Percentiles rank a stretch among this genome's conserved stretches.
Evolutionary conservation across 805 yeast genomes (phyloP).

Genomic region (Saccharomycopsis olivae): DNA sequence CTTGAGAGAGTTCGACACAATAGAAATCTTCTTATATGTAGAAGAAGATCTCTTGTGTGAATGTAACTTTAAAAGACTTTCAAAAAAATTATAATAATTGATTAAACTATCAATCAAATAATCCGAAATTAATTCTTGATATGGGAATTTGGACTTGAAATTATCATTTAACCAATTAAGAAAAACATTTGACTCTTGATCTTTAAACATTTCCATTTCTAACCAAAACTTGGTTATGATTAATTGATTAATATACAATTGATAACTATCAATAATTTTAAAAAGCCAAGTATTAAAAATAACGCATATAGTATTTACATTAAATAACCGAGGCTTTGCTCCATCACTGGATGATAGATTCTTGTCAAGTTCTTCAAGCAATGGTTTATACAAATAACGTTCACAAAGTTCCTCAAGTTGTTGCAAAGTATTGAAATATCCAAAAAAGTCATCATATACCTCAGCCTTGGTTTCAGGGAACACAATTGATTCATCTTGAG

Average conservation of each 20-base stretch:
- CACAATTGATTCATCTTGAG: slow-evolving; percentile 13
- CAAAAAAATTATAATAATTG: slow-evolving; percentile 11
- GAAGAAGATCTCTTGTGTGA: slow-evolving; percentile 10
- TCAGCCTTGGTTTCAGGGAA: slow-evolving; percentile 18
- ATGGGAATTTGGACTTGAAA: slow-evolving; percentile 14
- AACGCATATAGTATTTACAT: slow-evolving; percentile 15
- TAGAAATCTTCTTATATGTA: slow-evolving; percentile 12
- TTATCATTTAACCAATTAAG: slow-evolving; percentile 17
- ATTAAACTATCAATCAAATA: slow-evolving; percentile 16
- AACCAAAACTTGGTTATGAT: slow-evolving; percentile 18
- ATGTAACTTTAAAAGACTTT: slow-evolving; percentile 9
- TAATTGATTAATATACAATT: slow-evolving; percentile 17
- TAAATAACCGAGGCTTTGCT: slow-evolving; percentile 3
- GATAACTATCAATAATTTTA: slow-evolving; percentile 17
- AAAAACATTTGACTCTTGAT: slow-evolving; percentile 9
- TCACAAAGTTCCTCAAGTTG: slow-evolving; percentile 17
- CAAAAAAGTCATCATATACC: slow-evolving; percentile 18
- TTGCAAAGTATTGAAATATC: slow-evolving; percentile 17
- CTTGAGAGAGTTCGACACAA: slow-evolving; percentile 12
- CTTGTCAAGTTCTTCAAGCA: slow-evolving; percentile 13
- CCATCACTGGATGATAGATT: not conserved
- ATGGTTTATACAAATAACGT: slow-evolving; percentile 11
- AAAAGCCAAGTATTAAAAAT: slow-evolving; percentile 17
- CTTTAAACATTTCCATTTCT: slow-evolving; percentile 18
- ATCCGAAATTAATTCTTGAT: slow-evolving; percentile 13